A percentile compares a stretch with the other conserved stretches of the same genome.
phyloP scores from a whole-genome alignment of 768 basidiomycete species.

The Lyophyllum shimeji region DNA sequence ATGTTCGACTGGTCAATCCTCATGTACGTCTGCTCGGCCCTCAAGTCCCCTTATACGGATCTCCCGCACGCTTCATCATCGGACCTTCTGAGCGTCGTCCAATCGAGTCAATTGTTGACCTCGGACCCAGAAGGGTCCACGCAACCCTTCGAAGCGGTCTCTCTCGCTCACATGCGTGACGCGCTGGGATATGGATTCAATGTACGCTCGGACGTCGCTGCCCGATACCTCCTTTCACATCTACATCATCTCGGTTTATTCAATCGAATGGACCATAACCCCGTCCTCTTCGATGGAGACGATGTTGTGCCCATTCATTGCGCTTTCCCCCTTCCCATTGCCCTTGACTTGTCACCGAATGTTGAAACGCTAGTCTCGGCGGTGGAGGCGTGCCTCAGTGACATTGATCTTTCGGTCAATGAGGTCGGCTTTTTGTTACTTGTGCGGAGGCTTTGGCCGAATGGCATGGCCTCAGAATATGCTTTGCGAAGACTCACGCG shows the following conservation, averaged over 20 bases:
- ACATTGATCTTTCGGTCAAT: constrained; percentile 71
- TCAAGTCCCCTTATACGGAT: constrained; percentile 46
- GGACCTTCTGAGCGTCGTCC: constrained; percentile 47
- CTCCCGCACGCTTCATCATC: constrained; percentile 27
- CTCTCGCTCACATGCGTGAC: constrained; percentile 59
- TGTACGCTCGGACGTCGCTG: constrained; percentile 52
- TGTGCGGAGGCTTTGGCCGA: constrained; percentile 72
- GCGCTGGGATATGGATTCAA: constrained; percentile 60
- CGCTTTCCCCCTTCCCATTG: constrained; percentile 66
- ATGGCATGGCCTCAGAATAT: constrained; percentile 70
- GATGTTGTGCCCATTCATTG: constrained; percentile 39
- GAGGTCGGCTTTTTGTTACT: constrained; percentile 74
- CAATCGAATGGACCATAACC: constrained; percentile 39
- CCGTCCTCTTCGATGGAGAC: constrained; percentile 36
- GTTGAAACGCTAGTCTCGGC: constrained; percentile 73
- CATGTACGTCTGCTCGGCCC: constrained; percentile 55
- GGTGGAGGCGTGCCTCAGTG: constrained; percentile 68
- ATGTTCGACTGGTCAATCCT: constrained; percentile 72
- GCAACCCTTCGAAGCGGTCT: constrained; percentile 57
- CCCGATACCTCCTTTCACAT: constrained; percentile 55
- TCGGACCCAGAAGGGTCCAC: constrained; percentile 22
- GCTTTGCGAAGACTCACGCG: constrained; percentile 60
- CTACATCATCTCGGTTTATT: constrained; percentile 65
- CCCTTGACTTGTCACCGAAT: constrained; percentile 68
- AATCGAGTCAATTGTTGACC: constrained; percentile 22